Base-by-base conservation (phyloP, 2,329 filamentous ascomycete species). In the Venturia effusa region DNA sequence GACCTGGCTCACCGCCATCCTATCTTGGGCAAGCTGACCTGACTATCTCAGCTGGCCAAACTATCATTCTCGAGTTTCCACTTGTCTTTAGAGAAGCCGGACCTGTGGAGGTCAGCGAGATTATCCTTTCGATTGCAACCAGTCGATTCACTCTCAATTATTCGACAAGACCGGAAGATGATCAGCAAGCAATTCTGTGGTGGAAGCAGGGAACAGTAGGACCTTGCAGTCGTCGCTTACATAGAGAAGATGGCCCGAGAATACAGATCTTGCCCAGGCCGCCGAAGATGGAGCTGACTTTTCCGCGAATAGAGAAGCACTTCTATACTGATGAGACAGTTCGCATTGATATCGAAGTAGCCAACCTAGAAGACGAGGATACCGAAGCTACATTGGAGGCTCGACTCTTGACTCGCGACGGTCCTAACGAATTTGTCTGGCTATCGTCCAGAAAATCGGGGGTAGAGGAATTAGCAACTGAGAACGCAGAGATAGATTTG, bases 241-340 rank as follows among this genome's bases (percentile, higher is more conserved):
- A 78, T 27, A 78, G 78, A 62, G 75, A 76, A 45, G 78, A 83
- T 19, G 30, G 32, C 27, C 37, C 34, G 15, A 57, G n/a, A 30
- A 43, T 61, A 15, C 30, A 64, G 64, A 86, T 99, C 30, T 81
- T 92, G 63, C 93, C 94, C 1, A 89, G 95, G 68, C 94, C 93
- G 34, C 94, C 94, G 0, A 97, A 97, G 75, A 85, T 99, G 78
- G 86, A 90, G 68, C 84, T 99, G 57, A 82, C 78, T 32, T 77
- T 90, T 11, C 78, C 83, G 1, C 81, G 84, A 48, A 75, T 87
- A 8, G 79, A 82, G 64, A 81, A 84, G 15, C 87, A 92, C 63
- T 95, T 93, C 73, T 97, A 96, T 72, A 89, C 89, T 1, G 88
- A 95, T 69, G 94, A 99, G 76, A 74, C 78, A 0, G 83, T 97